Percentiles rank a stretch among this genome's conserved stretches.
Evolutionary conservation across 495 filamentous ascomycete species (phyloP).

Genomic region (Neurospora sp.): DNA sequence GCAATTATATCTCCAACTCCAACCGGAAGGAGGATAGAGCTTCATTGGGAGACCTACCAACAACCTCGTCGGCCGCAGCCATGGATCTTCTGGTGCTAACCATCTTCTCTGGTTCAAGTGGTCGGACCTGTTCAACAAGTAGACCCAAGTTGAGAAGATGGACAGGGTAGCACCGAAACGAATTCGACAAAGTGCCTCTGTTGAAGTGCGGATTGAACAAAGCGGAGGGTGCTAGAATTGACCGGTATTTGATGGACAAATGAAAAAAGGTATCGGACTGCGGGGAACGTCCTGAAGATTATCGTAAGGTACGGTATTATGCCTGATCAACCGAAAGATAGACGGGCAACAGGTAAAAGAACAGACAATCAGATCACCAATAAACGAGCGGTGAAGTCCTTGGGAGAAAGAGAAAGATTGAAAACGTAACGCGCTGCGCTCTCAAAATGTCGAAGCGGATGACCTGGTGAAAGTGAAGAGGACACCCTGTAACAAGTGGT

Average conservation of each 20-base stretch:
- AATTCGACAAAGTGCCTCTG: not conserved
- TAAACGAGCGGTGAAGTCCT: not conserved
- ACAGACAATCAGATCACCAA: not conserved
- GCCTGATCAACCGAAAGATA: not conserved
- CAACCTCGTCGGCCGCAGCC: conserved; percentile 10
- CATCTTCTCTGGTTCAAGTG: conserved; percentile 2
- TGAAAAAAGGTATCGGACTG: not conserved
- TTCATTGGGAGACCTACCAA: conserved; percentile 9
- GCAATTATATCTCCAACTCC: not conserved
- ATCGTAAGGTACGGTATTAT: not conserved
- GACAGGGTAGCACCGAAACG: not conserved
- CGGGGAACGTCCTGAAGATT: not conserved
- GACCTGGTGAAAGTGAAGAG: not conserved
- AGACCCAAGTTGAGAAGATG: not conserved
- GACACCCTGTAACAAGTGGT: not conserved
- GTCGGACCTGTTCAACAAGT: not conserved
- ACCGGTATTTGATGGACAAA: not conserved
- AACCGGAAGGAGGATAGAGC: not conserved
- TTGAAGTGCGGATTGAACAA: not conserved
- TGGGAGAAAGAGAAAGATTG: not conserved
- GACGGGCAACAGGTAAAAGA: not conserved
- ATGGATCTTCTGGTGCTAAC: conserved; percentile 15
- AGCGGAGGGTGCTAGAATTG: not conserved
- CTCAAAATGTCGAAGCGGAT: not conserved
- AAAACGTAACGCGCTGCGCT: not conserved